These are phyloP conservation scores for Raphanus sativus DNA, from an alignment of 345 rosid genomes.

Conservation along the genomic window DNA sequence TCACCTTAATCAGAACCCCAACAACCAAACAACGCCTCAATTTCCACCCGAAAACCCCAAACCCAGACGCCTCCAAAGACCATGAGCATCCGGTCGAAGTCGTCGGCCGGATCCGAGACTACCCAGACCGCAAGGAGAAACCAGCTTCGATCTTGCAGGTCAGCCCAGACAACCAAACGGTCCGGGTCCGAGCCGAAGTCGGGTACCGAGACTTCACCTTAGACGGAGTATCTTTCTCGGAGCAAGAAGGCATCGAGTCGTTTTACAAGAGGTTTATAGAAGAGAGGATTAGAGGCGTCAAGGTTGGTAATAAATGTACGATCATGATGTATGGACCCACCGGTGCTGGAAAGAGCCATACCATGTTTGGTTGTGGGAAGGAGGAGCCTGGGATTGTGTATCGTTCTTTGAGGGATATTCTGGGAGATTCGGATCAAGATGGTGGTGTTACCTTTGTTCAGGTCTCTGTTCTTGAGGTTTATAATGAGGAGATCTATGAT, in stretches of 20 bases:
- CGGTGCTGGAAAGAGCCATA: slow-evolving; percentile 94
- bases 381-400: slow-evolving; percentile 94
- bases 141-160: slow-evolving; percentile 53
- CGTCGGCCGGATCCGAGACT: slow-evolving; percentile 70
- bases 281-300: slow-evolving; percentile 77
- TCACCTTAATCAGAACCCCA: slow-evolving; percentile 56
- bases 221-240: slow-evolving; percentile 92
- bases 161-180: slow-evolving; percentile 58
- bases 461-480: slow-evolving; percentile 86
- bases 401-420: slow-evolving; percentile 62
- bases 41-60: slow-evolving; percentile 53
- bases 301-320: slow-evolving; percentile 76
- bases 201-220: slow-evolving; percentile 91
- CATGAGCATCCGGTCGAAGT: slow-evolving; percentile 91
- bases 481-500: slow-evolving; percentile 93
- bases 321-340: slow-evolving; percentile 99
- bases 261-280: slow-evolving; percentile 75
- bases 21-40: slow-evolving; percentile 71
- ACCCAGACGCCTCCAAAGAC: slow-evolving; percentile 51
- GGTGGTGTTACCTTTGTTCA: slow-evolving; percentile 81
- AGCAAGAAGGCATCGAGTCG: slow-evolving; percentile 65
- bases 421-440: slow-evolving; percentile 52
- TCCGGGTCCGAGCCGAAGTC: slow-evolving; percentile 77
- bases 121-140: slow-evolving; percentile 66
- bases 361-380: slow-evolving; percentile 58